Base-by-base conservation (phyloP, 2,329 filamentous ascomycete species). In the Cordyceps cateniannulata region DNA sequence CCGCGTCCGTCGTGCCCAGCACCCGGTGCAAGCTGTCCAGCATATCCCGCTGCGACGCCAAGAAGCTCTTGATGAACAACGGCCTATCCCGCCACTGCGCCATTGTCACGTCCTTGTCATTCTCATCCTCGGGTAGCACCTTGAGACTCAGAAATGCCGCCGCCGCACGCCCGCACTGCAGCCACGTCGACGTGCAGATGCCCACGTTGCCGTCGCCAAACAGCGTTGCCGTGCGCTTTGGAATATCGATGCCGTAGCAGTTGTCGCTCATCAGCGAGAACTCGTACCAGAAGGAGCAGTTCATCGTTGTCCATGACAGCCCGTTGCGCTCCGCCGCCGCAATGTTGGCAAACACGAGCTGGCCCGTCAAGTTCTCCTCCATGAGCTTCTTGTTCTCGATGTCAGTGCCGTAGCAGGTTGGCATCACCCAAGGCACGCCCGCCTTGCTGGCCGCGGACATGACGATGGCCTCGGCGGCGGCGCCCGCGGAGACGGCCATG, bases 21-120 rank as follows among this genome's bases (percentile, higher is more conserved):
- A 85, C 85, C 0, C 81, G 79, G 66, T 85, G 77, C 14, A 86
- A 71, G n/a, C 79, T 80, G 44, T 81, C 79, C 59, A 90, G 77
- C 75, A 90, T 89, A 10, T 90, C 86, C 12, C 78, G 77, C 70
- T 90, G 87, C 62, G 72, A 83, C 62, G 85, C 65, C 12, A 73
- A 69, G 72, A 88, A 89, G 63, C 81, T 85, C 8, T 75, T 77
- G 12, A 86, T 65, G 65, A 78, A 83, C 1, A 87, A 67, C 0
- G 66, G 64, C 54, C 77, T 76, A 69, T 86, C 83, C 3, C 22
- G 71, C 65, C 66, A 76, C 63, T 51, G 74, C 66, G 35, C 84
- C 0, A 79, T 65, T 0, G 63, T 69, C 1, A 70, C 44, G 69
- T 79, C 67, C 48, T 51, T 61, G 62, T 73, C 71, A 5, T 64